These are phyloP conservation scores for Phytopythium sindhum DNA, from an alignment of 352 stramenopile genomes.

Conservation along the genomic window DNA sequence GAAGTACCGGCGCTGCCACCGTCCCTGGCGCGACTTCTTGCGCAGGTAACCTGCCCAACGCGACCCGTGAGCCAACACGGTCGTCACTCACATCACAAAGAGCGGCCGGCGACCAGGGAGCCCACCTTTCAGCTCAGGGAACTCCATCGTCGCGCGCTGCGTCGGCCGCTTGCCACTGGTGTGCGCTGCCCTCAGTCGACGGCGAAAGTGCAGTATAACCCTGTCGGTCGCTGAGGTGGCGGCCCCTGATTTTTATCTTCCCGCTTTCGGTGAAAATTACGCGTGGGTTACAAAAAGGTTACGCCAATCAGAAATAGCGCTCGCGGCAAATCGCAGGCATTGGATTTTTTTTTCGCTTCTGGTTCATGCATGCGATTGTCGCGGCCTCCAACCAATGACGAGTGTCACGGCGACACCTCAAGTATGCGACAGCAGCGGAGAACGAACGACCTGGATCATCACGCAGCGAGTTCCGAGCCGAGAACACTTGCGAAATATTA, in stretches of 20 bases:
- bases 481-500: not conserved
- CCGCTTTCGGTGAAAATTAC: not conserved
- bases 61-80: not conserved
- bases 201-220: not conserved
- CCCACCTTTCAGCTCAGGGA: conserved; percentile 79
- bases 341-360: not conserved
- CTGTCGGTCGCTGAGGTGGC: not conserved
- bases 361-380: not conserved
- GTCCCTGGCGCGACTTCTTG: conserved; percentile 91
- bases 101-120: too few species aligned
- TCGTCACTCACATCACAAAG: not conserved
- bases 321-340: not conserved
- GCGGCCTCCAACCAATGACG: not conserved
- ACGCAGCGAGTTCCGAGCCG: not conserved
- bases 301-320: not conserved
- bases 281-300: conserved; percentile 5
- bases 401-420: not conserved
- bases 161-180: not conserved
- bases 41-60: conserved; percentile 79
- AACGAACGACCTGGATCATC: not conserved
- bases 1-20: conserved; percentile 97
- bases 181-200: not conserved
- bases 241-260: conserved; percentile 6
- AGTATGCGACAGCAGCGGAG: not conserved
- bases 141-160: conserved; percentile 39